phyloP scores from a whole-genome alignment of 176 grass and related monocot genomes.

The Saccharum officinarum region DNA sequence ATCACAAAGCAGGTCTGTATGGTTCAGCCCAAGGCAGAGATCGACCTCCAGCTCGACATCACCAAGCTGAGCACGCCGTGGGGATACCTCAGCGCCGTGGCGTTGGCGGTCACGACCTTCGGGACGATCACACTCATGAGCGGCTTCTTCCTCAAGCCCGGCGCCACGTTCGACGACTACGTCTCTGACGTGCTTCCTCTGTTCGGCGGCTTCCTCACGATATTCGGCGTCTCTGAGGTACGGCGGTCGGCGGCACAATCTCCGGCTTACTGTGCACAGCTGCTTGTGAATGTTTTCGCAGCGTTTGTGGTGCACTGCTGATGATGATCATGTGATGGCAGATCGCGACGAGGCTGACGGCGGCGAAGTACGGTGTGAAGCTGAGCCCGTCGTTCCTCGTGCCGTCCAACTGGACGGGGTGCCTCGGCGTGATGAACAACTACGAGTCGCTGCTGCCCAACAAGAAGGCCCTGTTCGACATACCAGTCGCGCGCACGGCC shows the following conservation, averaged over 20 bases:
- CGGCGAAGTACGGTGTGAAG: conserved; percentile 76
- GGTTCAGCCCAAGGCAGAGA: conserved; percentile 96
- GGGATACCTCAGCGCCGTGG: conserved; percentile 74
- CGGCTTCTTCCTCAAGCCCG: conserved; percentile 95
- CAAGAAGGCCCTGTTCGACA: conserved; percentile 94
- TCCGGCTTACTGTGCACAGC: not conserved
- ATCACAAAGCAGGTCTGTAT: conserved; percentile 94
- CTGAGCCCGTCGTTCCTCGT: conserved; percentile 93
- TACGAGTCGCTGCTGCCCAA: conserved; percentile 92
- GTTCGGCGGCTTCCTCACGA: conserved; percentile 80
- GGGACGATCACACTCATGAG: conserved; percentile 89
- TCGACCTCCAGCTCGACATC: conserved; percentile 84
- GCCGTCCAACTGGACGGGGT: conserved; percentile 97
- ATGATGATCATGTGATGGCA: conserved; percentile 27
- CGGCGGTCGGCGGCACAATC: not conserved
- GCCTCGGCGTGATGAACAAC: conserved; percentile 94
- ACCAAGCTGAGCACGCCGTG: conserved; percentile 80
- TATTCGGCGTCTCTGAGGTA: conserved; percentile 96
- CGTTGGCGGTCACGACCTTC: conserved; percentile 76
- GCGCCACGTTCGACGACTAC: conserved; percentile 80
- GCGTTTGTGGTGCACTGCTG: not conserved
- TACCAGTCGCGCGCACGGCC: conserved; percentile 76
- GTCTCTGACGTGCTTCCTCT: conserved; percentile 84
- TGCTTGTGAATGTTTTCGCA: not conserved
- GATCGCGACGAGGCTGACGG: conserved; percentile 87